Conservation (phyloP, 2,329 filamentous ascomycete species). For the Cyphellophora attinorum region DNA sequence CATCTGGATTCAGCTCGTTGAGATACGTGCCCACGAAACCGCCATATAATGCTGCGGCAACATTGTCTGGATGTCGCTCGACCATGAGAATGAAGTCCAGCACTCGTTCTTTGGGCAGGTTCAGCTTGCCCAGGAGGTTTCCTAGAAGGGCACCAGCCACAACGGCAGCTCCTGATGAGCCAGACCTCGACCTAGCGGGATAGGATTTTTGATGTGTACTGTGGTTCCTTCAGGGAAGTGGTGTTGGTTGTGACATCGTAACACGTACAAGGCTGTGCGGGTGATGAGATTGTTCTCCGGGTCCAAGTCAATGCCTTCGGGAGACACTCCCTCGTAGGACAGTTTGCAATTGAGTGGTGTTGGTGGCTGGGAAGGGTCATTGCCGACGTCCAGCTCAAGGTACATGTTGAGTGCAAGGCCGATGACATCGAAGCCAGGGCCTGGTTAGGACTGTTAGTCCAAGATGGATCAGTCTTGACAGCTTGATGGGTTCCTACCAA, state of each 20-base stretch:
- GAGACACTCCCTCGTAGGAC: slow-evolving; percentile 76
- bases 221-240: slow-evolving; percentile 77
- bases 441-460: slow-evolving; percentile 5
- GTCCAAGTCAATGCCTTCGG: slow-evolving; percentile 66
- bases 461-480: background rate
- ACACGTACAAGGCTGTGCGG: slow-evolving; percentile 83
- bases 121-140: slow-evolving; percentile 75
- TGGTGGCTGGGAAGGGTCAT: slow-evolving; percentile 30
- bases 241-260: slow-evolving; percentile 81
- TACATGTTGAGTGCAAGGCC: slow-evolving; percentile 86
- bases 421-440: slow-evolving; percentile 95
- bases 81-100: slow-evolving; percentile 96
- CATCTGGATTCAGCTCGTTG: slow-evolving; percentile 80
- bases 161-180: slow-evolving; percentile 91
- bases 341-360: slow-evolving; percentile 63
- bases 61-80: slow-evolving; percentile 83
- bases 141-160: slow-evolving; percentile 90
- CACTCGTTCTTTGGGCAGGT: slow-evolving; percentile 64
- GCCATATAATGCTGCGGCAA: slow-evolving; percentile 88
- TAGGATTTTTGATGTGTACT: slow-evolving; percentile 91
- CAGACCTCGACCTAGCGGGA: slow-evolving; percentile 80
- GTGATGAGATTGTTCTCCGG: slow-evolving; percentile 89
- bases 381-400: slow-evolving; percentile 76
- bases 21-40: slow-evolving; percentile 96
- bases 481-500: slow-evolving; percentile 43